phyloP scores from a whole-genome alignment of 2,329 filamentous ascomycete genomes.

The Penicillium crustosum region DNA sequence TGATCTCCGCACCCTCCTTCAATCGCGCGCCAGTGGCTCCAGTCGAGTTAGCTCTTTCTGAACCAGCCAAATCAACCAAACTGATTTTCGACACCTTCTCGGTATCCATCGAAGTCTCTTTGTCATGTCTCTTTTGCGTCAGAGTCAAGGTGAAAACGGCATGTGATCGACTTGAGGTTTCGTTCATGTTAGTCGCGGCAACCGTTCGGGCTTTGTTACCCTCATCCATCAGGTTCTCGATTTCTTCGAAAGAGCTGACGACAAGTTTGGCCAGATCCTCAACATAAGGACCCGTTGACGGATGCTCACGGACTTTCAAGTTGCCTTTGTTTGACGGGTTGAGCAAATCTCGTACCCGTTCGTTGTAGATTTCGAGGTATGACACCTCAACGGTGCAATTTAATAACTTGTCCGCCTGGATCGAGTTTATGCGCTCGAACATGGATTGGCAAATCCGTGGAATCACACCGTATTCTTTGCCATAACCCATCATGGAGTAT shows the following conservation, averaged over 20 bases:
- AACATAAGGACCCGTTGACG: constrained; percentile 94
- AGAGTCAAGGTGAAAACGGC: constrained; percentile 96
- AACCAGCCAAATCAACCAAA: constrained; percentile 95
- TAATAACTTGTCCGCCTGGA: constrained; percentile 72
- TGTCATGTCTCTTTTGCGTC: constrained; percentile 87
- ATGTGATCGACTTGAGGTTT: constrained; percentile 96
- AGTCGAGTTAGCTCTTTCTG: constrained; percentile 93
- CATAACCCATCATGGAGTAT: constrained; percentile 99
- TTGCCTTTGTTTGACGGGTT: constrained; percentile 96
- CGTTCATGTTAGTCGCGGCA: constrained; percentile 99
- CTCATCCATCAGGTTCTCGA: constrained; percentile 98
- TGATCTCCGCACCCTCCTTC: constrained; percentile 98
- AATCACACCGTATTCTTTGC: constrained; percentile 91
- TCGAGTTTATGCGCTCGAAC: constrained; percentile 77
- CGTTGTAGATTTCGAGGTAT: constrained; percentile 99
- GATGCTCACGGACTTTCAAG: constrained; percentile 94
- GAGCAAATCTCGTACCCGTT: constrained; percentile 89
- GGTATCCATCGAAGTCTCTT: constrained; percentile 92
- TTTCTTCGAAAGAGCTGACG: constrained; percentile 89
- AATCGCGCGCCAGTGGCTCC: constrained; percentile 91
- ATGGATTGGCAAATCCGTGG: constrained; percentile 97
- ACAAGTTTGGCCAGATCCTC: constrained; percentile 95
- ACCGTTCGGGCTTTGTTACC: constrained; percentile 98
- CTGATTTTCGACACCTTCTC: constrained; percentile 98
- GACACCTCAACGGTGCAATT: constrained; percentile 96